phyloP scores from a whole-genome alignment of 1,284 basidiomycete genomes.

The Cryptococcus deneoformans region DNA sequence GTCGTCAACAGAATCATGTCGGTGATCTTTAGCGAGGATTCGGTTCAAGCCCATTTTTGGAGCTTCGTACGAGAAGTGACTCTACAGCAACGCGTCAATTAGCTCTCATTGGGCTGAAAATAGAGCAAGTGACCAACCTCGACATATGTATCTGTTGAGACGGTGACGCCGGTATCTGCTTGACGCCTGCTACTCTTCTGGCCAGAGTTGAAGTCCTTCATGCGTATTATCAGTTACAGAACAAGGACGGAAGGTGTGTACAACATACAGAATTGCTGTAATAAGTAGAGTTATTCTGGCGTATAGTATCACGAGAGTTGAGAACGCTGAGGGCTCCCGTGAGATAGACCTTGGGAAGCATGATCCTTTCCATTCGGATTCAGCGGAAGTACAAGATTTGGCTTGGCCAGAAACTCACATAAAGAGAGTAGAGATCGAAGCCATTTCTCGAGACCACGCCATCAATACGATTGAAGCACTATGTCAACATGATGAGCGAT shows the following conservation, averaged over 20 bases:
- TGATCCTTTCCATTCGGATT: constrained; percentile 1
- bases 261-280: background rate
- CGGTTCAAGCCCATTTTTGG: too few species aligned
- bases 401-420: background rate
- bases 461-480: background rate
- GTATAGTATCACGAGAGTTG: constrained; percentile 10
- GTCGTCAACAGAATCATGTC: too few species aligned
- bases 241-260: background rate
- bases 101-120: too few species aligned
- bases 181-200: background rate
- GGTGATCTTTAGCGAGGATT: too few species aligned
- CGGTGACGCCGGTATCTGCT: background rate
- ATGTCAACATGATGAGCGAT: background rate
- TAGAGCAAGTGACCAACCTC: background rate
- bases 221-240: background rate
- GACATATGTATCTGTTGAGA: background rate
- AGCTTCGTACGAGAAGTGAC: too few species aligned
- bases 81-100: too few species aligned
- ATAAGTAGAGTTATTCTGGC: background rate
- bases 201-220: background rate
- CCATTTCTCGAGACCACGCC: background rate
- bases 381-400: background rate
- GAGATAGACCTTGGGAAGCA: constrained; percentile 15
- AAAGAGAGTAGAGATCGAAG: background rate
- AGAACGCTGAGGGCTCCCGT: constrained; percentile 10